Evolutionary conservation across 2,329 filamentous ascomycete species (phyloP).

Genomic region (Aspergillus fijiensis): DNA sequence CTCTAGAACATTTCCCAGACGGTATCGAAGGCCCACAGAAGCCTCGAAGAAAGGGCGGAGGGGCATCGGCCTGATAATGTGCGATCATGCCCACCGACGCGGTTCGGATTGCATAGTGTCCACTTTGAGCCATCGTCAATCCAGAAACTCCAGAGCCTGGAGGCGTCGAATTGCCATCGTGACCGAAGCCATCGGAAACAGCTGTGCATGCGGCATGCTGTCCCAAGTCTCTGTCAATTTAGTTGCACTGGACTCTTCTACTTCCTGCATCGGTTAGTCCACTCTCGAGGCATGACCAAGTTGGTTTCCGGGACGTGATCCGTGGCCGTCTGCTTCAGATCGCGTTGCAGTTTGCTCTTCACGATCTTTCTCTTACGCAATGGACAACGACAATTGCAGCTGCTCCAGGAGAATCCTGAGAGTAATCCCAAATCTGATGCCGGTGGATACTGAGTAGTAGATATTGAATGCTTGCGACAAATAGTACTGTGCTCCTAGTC

Average conservation of each 20-base stretch:
- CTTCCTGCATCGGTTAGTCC: constrained; percentile 10
- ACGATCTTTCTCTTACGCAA: constrained; percentile 10
- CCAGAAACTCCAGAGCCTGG: constrained; percentile 6
- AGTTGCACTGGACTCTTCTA: constrained; percentile 12
- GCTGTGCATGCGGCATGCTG: constrained; percentile 18
- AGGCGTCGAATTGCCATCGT: constrained; percentile 18
- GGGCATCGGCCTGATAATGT: constrained; percentile 15
- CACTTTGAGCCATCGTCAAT: not conserved
- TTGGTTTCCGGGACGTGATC: constrained; percentile 5
- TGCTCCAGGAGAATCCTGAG: constrained; percentile 4
- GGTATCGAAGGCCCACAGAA: constrained; percentile 22
- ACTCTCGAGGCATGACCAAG: not conserved
- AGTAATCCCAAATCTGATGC: constrained; percentile 17
- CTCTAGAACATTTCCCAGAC: constrained; percentile 15
- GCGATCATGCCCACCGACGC: constrained; percentile 8
- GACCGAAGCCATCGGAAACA: constrained; percentile 11
- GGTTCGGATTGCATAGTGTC: not conserved
- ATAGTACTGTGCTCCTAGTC: not conserved
- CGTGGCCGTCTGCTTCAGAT: constrained; percentile 6
- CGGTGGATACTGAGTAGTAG: constrained; percentile 5
- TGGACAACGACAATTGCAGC: not conserved
- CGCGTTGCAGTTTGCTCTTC: constrained; percentile 1
- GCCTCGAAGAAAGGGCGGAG: constrained; percentile 16
- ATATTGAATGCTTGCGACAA: constrained; percentile 12
- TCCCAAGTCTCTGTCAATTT: constrained; percentile 13